Conservation (phyloP, 1,284 basidiomycete genomes). For the Heterobasidion parviporum region DNA sequence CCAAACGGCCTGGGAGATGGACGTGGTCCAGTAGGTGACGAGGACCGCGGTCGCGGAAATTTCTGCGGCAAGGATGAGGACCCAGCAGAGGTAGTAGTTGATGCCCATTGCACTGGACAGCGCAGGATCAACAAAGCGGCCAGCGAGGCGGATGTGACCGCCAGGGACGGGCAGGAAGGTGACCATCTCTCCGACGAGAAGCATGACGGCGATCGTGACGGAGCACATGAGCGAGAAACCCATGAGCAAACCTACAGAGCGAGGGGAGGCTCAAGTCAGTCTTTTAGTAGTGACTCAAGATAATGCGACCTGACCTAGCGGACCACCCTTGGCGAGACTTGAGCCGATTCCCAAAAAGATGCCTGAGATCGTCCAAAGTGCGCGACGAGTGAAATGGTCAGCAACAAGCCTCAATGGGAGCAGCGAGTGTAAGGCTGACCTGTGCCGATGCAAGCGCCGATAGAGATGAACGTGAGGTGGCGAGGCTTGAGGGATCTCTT, state of each 20-base stretch:
- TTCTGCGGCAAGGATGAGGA: slow-evolving; percentile 68
- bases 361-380: neutral
- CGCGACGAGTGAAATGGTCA: neutral
- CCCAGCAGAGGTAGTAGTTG: slow-evolving; percentile 79
- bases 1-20: slow-evolving; percentile 65
- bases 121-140: slow-evolving; percentile 74
- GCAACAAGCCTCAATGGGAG: neutral
- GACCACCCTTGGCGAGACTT: neutral
- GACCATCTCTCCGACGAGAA: slow-evolving; percentile 30
- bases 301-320: neutral
- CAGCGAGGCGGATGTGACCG: slow-evolving; percentile 75
- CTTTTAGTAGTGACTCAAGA: neutral
- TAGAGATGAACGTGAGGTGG: neutral
- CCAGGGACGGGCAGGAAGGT: slow-evolving; percentile 35
- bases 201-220: slow-evolving; percentile 5
- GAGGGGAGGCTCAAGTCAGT: no score
- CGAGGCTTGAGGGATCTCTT: neutral
- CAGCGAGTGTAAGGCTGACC: neutral
- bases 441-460: neutral
- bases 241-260: neutral
- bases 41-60: slow-evolving; percentile 70
- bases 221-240: neutral
- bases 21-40: slow-evolving; percentile 61
- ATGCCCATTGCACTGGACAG: slow-evolving; percentile 59
- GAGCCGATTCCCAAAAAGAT: neutral